phyloP scores from a whole-genome alignment of 129 eudicot genomes.

The Centrapalus pauciflorus region DNA sequence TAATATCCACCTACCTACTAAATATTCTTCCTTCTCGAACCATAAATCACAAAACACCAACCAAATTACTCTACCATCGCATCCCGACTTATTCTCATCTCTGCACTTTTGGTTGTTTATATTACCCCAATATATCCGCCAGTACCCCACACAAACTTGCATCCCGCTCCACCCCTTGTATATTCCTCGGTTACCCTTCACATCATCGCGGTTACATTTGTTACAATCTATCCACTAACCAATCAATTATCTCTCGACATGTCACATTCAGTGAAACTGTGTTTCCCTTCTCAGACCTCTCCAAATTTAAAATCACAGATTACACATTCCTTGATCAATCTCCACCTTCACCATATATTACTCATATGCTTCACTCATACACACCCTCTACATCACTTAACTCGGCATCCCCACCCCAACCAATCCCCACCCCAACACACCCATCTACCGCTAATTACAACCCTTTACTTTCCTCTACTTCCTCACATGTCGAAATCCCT shows the following conservation, averaged over 20 bases:
- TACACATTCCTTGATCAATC: not conserved
- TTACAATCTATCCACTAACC: not conserved
- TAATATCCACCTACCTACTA: not conserved
- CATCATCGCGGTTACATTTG: slow-evolving; percentile 9
- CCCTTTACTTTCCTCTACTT: not conserved
- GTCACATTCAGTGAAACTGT: not conserved
- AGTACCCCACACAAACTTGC: not conserved
- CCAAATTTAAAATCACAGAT: too few species aligned
- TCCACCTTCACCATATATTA: not conserved
- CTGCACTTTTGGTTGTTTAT: slow-evolving; percentile 6
- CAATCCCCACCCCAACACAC: not conserved
- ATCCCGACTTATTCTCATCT: not conserved
- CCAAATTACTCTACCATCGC: not conserved
- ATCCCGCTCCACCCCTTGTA: slow-evolving; percentile 7
- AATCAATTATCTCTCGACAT: not conserved
- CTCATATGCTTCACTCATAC: not conserved
- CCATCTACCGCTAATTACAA: not conserved
- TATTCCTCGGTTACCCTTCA: slow-evolving; percentile 2
- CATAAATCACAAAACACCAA: not conserved
- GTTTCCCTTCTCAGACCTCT: not conserved
- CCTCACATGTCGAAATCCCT: not conserved
- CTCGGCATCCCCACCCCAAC: not conserved
- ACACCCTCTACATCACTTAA: not conserved
- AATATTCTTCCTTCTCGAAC: not conserved
- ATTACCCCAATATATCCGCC: not conserved